These are phyloP conservation scores for Chaetomidium leptoderma DNA, from an alignment of 495 filamentous ascomycete species.

Conservation along the genomic window DNA sequence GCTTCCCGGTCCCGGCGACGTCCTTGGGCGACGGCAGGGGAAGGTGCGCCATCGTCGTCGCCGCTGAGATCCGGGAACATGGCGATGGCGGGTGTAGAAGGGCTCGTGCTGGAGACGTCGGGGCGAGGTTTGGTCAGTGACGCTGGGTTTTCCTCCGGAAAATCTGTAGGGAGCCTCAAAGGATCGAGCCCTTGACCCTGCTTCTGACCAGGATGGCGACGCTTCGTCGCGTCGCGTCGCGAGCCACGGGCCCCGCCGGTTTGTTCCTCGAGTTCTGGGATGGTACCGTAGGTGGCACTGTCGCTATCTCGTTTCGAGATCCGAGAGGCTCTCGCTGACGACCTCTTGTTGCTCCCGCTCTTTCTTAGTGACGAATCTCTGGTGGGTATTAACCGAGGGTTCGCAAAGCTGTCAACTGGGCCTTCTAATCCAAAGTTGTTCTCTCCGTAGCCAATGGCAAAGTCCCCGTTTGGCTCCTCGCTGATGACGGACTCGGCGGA, in stretches of 20 bases:
- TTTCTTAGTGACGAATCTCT: conserved; percentile 67
- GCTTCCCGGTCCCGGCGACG: conserved; percentile 44
- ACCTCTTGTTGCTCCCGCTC: conserved; percentile 40
- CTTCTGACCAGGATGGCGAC: conserved; percentile 22
- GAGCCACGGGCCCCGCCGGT: conserved; percentile 15
- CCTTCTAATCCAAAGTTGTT: conserved; percentile 1
- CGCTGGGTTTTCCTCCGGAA: conserved; percentile 19
- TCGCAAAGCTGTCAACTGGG: conserved; percentile 8
- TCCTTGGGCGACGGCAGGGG: conserved; percentile 59
- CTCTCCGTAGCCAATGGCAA: conserved; percentile 10
- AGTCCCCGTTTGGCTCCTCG: conserved; percentile 43
- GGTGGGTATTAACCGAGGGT: conserved; percentile 54
- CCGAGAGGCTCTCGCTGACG: conserved; percentile 38
- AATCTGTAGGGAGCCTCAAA: conserved; percentile 25
- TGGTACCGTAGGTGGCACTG: conserved; percentile 27
- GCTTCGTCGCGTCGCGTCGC: conserved; percentile 20
- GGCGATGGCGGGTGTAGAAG: conserved; percentile 22
- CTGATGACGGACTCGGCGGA: conserved; percentile 50
- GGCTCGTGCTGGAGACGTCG: conserved; percentile 21
- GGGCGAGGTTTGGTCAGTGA: conserved; percentile 19
- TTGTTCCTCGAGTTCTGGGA: conserved; percentile 37
- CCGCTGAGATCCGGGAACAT: conserved; percentile 28
- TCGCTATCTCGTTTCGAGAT: conserved; percentile 42
- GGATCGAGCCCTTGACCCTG: conserved; percentile 25
- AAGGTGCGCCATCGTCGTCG: conserved; percentile 62